Evolutionary conservation across 2,329 filamentous ascomycete genomes (phyloP), one percentile per base, ranked within the genome.

Genomic region (Sporothrix sp.): DNA sequence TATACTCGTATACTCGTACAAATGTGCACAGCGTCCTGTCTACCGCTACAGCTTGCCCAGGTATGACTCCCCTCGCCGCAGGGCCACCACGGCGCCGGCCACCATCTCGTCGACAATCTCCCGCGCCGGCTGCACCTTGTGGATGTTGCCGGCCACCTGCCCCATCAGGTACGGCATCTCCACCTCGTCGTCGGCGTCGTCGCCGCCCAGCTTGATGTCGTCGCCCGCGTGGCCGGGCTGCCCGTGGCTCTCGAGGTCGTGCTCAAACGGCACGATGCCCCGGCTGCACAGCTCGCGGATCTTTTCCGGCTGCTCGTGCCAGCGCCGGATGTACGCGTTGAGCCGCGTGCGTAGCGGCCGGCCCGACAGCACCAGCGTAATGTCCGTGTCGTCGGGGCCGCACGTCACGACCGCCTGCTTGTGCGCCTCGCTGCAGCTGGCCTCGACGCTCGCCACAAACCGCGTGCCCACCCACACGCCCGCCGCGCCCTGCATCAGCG

Each of bases 381-480:
- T 73, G 57, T 87, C 71, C 1, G 91, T 96, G 59, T 87, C 89
- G 36, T 84, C 81, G 60, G 87, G 90, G 10, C 72, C 75, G 51
- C 88, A 91, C n/a, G 69, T 71, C 2, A 95, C 84, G 0, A 96
- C 89, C 27, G 82, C 84, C 58, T 84, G 72, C 71, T 96, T 96
- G 67, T 96, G 90, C 70, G 82, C 71, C 59, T 84, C 75, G 64
- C 83, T 86, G 61, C 87, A 90, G 14, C 82, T 84, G 1, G 89
- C 89, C 70, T 96, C 91, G 30, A 72, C 74, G 8, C 79, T 81
- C 1, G 91, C 90, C 14, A 96, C 87, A 66, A 96, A 96, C 18
- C 91, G 75, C 54, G 91, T 96, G 25, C 91, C 91, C 1, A 97
- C 90, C 91, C 91, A 97, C 1, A 94, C 91, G 10, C 87, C 91